Conservation (phyloP, 768 basidiomycete species). For the Tricholoma hemisulphureum region DNA sequence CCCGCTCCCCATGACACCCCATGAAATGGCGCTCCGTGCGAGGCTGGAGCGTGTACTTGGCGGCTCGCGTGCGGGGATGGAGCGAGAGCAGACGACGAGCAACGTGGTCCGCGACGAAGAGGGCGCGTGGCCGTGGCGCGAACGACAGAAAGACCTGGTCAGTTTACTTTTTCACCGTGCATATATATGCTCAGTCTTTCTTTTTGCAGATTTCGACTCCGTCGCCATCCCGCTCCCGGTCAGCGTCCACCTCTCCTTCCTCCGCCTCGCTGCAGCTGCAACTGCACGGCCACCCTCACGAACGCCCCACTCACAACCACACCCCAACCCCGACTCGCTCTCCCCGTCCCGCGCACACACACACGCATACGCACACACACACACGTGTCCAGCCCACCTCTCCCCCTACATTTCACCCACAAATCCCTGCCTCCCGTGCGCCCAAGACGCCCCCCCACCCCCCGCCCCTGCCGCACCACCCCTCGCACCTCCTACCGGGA, state of each 20-base stretch:
- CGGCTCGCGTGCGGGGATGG: slow-evolving; percentile 4
- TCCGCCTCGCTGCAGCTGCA: not conserved
- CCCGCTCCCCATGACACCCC: slow-evolving; percentile 39
- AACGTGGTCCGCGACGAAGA: slow-evolving; percentile 31
- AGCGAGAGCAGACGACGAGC: slow-evolving; percentile 10
- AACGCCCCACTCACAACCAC: too few species aligned
- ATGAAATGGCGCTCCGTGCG: slow-evolving; percentile 52
- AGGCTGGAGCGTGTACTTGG: slow-evolving; percentile 52
- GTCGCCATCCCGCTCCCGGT: not conserved
- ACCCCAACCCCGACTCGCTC: too few species aligned
- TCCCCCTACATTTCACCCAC: slow-evolving; percentile 3
- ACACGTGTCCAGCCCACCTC: too few species aligned
- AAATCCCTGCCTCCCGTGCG: too few species aligned
- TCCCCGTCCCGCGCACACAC: too few species aligned
- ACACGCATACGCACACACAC: too few species aligned
- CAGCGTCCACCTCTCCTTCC: slow-evolving; percentile 5
- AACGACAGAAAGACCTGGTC: slow-evolving; percentile 11
- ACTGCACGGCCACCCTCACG: too few species aligned
- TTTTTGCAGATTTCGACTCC: not conserved
- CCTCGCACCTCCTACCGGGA: too few species aligned
- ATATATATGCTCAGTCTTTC: not conserved
- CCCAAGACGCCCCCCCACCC: too few species aligned
- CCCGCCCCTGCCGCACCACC: too few species aligned
- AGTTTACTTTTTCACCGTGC: slow-evolving; percentile 1
- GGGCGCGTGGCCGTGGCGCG: slow-evolving; percentile 25